Base-by-base conservation (phyloP, 257 asterid genomes). In the Solanum ahanhuiri region DNA sequence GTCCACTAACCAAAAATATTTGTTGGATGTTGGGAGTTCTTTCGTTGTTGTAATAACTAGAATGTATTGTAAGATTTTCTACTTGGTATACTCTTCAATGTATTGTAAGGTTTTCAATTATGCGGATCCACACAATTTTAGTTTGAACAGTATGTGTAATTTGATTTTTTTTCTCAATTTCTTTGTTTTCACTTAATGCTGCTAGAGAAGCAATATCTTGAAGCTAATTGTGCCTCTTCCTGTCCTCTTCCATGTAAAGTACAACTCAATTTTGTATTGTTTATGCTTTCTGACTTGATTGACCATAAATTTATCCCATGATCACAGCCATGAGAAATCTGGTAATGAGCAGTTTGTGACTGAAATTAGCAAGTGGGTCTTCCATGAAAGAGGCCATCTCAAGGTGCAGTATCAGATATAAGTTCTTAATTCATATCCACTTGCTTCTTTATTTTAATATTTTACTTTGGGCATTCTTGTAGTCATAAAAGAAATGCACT, bases 351-450 rank as follows among this genome's bases (percentile, higher is more conserved):
- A 94, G 87, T 94, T 95, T 86, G 86, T 89, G 70, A 91, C 93
- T 75, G 98, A 95, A 91, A 86, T 92, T 88, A 91, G 96, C 93
- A 95, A 94, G 91, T 95, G 98, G 98, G 90, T 95, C 86, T 95
- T 95, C 94, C 98, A 95, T 88, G 98, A 93, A 88, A 92, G 97
- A 85, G 98, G 98, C 77, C 97, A 95, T 90, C 93, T 95, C 67
- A 95, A 94, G 98, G 98, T 94, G 91, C 41, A 25, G 88, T 30
- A 57, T 84, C 83, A 81, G 17, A 15, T 6, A 85, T 72, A 18
- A 23, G 70, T 51, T 69, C 25, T 81, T 83, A 60, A 33, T 45
- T 33, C 69, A 60, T 9, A 17, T 14, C 9, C 71, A 34, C 81
- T 30, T n/a, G 12, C 33, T 35, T 85, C 39, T 73, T 33, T 33